Conservation (phyloP, 2,329 filamentous ascomycete species). For the Onygenales sp. region DNA sequence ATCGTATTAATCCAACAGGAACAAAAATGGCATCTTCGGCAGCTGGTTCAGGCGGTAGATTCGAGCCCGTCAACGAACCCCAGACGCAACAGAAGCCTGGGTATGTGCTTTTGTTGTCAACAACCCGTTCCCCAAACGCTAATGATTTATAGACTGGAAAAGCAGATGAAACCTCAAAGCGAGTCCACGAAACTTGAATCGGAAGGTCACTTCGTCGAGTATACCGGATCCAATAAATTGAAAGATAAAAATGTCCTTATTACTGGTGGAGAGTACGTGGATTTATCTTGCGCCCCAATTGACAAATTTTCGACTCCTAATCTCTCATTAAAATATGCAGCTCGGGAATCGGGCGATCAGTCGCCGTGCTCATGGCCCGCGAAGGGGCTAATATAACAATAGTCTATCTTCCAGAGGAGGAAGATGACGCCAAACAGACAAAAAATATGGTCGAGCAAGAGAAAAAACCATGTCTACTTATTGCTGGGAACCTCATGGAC, state of each 20-base stretch:
- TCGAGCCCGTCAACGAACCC: not conserved
- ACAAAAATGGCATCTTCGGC: not conserved
- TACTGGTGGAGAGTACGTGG: conserved; percentile 46
- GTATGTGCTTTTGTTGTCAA: not conserved
- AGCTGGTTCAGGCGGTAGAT: not conserved
- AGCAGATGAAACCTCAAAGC: conserved; percentile 21
- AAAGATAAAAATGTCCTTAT: conserved; percentile 44
- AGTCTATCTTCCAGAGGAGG: conserved; percentile 46
- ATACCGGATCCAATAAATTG: conserved; percentile 41
- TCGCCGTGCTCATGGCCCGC: conserved; percentile 47
- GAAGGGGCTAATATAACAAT: conserved; percentile 51
- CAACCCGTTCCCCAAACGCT: not conserved
- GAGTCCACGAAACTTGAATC: conserved; percentile 26
- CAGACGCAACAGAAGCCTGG: conserved; percentile 2
- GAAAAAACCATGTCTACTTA: conserved; percentile 38
- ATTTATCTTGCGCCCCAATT: not conserved
- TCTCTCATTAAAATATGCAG: conserved; percentile 18
- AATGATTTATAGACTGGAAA: conserved; percentile 11
- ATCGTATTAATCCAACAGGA: not conserved
- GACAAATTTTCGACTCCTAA: not conserved
- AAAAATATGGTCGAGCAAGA: conserved; percentile 44
- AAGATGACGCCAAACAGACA: conserved; percentile 47
- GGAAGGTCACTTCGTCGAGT: conserved; percentile 21
- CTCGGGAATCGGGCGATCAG: conserved; percentile 46
- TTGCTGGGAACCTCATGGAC: conserved; percentile 42